phyloP scores from a whole-genome alignment of 2,329 filamentous ascomycete species.

The Leptographium procerum region DNA sequence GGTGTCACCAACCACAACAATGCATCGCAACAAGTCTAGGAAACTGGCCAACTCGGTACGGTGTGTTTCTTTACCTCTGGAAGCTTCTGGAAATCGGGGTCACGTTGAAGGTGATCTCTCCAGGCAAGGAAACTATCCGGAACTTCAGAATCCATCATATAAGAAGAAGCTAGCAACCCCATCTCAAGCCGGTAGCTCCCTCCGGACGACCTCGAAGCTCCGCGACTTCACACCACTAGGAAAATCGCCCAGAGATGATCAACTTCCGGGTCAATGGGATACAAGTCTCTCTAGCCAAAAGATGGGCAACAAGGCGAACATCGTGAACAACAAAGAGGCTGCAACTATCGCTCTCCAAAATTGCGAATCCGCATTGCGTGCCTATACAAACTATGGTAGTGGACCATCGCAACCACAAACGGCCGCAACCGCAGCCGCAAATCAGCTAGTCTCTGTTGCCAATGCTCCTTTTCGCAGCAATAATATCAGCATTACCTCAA shows the following conservation, averaged over 20 bases:
- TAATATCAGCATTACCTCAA: background rate
- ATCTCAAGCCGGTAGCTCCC: background rate
- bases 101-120: background rate
- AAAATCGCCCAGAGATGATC: background rate
- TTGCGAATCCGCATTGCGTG: background rate
- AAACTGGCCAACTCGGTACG: background rate
- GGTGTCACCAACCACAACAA: constrained; percentile 3
- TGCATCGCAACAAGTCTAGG: background rate
- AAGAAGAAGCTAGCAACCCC: background rate
- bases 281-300: background rate
- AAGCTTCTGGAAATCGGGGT: background rate
- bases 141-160: background rate
- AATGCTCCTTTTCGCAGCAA: background rate
- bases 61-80: background rate
- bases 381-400: background rate
- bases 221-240: background rate
- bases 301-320: background rate
- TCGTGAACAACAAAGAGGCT: background rate
- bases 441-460: background rate
- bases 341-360: background rate
- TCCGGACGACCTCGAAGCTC: background rate
- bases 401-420: background rate
- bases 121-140: too few relatives aligned
- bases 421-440: background rate
- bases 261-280: background rate